Evolutionary conservation across 495 filamentous ascomycete genomes (phyloP), one percentile per base, ranked within the genome.

Genomic region (Xylaria intraflava): DNA sequence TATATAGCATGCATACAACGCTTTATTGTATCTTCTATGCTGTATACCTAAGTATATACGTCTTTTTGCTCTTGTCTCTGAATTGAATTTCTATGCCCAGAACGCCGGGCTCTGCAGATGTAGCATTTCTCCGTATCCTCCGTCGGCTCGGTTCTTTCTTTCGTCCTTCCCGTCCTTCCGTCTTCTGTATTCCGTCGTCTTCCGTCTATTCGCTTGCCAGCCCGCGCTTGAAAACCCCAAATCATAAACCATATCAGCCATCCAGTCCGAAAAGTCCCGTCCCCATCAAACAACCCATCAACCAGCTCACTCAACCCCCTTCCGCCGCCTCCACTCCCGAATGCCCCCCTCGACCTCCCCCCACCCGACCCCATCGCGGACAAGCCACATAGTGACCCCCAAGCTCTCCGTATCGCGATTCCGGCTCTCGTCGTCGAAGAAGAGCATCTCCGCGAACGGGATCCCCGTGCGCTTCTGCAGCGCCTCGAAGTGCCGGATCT

Each of bases 391-490:
- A 6, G 84, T 85, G 23, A 96, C 87, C 1, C 90, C 90, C 46
- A 96, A 57, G 46, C 75, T 83, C 72, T 92, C 87, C 0, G 95
- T 92, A 68, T 95, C 88, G 33, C 77, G 71, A 66, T 98, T 98
- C 54, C 92, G 73, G 41, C 77, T 70, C 79, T 98, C 92, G 57
- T 98, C 92, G 60, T 98, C 92, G 62, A 96, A 98, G 61, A 98
- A 98, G 54, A 98, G 63, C 88, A 96, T 96, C 41, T 96, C 88
- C 39, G 82, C 77, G 62, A 83, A 95, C 43, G 70, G 69, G 16
- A 88, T 63, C 42, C 83, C 81, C 22, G 83, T 88, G 20, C 78
- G 69, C 68, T 85, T 80, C 2, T 85, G 74, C 47, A 98, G 72
- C 11, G 75, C 71, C 58, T 81, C 71, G 57, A 98, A 94, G 68